These are phyloP conservation scores for Beta macrorhiza DNA, from an alignment of 179 eudicot genomes.

Conservation along the genomic window DNA sequence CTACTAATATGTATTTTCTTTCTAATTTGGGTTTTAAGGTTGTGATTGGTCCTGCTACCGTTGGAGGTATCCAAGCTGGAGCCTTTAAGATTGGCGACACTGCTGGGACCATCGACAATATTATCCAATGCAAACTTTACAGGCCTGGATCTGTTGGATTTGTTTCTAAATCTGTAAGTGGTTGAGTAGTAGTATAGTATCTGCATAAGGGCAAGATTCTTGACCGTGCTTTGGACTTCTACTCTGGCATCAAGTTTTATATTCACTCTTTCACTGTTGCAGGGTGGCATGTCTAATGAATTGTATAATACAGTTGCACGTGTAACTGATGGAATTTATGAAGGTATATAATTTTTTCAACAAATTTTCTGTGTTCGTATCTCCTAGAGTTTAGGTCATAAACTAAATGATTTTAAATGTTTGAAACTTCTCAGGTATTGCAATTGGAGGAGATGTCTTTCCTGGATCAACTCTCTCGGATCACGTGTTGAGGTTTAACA, in stretches of 20 bases:
- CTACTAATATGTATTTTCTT: background rate
- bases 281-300: conserved; percentile 99
- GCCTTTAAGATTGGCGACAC: conserved; percentile 99
- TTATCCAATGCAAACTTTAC: conserved; percentile 93
- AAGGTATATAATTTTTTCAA: conserved; percentile 51
- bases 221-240: background rate
- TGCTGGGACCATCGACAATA: conserved; percentile 96
- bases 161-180: conserved; percentile 94
- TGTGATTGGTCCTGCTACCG: conserved; percentile 97
- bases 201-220: background rate
- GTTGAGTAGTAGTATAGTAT: conserved; percentile 12
- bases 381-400: background rate
- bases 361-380: background rate
- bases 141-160: conserved; percentile 99
- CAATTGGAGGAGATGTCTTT: conserved; percentile 99
- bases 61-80: conserved; percentile 99
- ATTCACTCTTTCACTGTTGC: conserved; percentile 20
- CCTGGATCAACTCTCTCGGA: conserved; percentile 99
- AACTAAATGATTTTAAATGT: conserved; percentile 9
- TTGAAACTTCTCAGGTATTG: conserved; percentile 58
- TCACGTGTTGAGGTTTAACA: conserved; percentile 94
- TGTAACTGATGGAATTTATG: conserved; percentile 94
- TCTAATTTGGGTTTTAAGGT: conserved; percentile 49
- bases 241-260: background rate
- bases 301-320: conserved; percentile 90